These are phyloP conservation scores for Neurospora tetrasperma DNA, from an alignment of 495 filamentous ascomycete genomes.

Conservation along the genomic window DNA sequence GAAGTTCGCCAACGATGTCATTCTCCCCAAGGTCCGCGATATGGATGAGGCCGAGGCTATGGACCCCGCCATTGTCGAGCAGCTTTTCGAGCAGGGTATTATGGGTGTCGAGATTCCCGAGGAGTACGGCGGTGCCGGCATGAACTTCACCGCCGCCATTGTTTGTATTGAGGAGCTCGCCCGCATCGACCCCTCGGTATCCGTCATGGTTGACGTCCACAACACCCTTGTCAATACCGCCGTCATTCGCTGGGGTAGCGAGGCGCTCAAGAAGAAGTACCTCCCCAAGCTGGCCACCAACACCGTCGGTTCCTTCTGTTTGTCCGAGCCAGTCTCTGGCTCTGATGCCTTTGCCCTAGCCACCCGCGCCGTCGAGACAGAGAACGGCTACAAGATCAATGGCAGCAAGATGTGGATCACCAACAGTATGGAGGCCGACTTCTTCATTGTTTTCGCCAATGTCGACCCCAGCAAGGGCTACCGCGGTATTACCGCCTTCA, in stretches of 20 bases:
- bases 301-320: constrained; percentile 91
- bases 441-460: constrained; percentile 98
- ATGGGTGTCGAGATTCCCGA: constrained; percentile 98
- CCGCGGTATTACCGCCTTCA: constrained; percentile 92
- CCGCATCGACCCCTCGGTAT: constrained; percentile 86
- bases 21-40: constrained; percentile 85
- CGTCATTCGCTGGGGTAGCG: constrained; percentile 73
- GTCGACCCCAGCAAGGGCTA: constrained; percentile 80
- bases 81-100: constrained; percentile 91
- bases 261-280: constrained; percentile 68
- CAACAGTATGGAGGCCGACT: constrained; percentile 82
- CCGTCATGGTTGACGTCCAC: constrained; percentile 89
- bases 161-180: constrained; percentile 96
- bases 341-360: constrained; percentile 93
- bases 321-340: constrained; percentile 87
- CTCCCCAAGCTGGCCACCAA: constrained; percentile 79
- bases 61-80: constrained; percentile 79
- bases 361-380: constrained; percentile 69
- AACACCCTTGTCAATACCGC: constrained; percentile 97
- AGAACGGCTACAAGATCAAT: constrained; percentile 71
- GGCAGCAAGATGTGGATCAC: constrained; percentile 99
- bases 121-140: constrained; percentile 89
- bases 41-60: constrained; percentile 97
- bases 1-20: constrained; percentile 80
- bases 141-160: constrained; percentile 97